These are phyloP conservation scores for Lentinula novae-zelandiae DNA, from an alignment of 1,284 basidiomycete species.

Conservation along the genomic window DNA sequence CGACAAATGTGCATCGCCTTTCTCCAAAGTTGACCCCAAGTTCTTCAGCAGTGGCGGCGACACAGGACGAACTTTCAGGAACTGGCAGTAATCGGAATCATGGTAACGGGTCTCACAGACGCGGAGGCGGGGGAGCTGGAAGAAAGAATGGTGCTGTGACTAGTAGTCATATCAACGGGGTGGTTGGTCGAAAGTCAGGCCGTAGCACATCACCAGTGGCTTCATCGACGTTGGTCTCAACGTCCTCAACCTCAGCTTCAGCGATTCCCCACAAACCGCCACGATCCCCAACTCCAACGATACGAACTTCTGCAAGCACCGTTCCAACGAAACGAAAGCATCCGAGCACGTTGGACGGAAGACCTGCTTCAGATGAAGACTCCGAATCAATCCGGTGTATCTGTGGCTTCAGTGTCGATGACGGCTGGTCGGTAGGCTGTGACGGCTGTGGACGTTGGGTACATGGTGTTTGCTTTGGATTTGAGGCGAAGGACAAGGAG, in stretches of 20 bases:
- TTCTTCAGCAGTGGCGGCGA: neutral
- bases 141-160: neutral
- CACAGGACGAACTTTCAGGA: neutral
- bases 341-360: neutral
- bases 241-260: neutral
- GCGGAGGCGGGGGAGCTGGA: neutral
- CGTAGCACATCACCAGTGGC: neutral
- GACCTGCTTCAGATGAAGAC: neutral
- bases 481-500: conserved; percentile 53
- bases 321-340: conserved; percentile 1
- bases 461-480: conserved; percentile 85
- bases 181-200: neutral
- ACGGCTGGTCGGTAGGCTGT: conserved; percentile 92
- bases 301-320: neutral
- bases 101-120: neutral
- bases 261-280: neutral
- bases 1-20: neutral
- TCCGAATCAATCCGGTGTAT: conserved; percentile 60
- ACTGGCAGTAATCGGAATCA: neutral
- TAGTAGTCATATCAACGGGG: neutral
- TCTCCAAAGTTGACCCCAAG: neutral
- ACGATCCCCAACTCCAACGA: neutral
- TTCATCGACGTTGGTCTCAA: neutral
- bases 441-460: conserved; percentile 89
- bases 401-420: conserved; percentile 74